Evolutionary conservation across 1,284 basidiomycete genomes (phyloP).

Genomic region (Cutaneotrichosporon mucoides): DNA sequence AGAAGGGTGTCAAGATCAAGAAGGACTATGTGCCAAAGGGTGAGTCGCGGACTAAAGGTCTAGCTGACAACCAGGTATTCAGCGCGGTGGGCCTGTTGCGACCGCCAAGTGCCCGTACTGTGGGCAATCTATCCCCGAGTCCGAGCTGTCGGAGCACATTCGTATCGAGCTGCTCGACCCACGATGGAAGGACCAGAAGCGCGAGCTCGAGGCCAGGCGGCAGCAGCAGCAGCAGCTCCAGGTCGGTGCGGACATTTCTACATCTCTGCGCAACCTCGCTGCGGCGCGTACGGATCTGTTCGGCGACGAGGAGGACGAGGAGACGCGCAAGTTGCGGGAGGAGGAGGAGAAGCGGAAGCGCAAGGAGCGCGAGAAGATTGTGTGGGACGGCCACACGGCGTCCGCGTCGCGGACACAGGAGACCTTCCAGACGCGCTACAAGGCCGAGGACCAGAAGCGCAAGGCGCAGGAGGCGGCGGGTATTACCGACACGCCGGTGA

Average conservation of each 20-base stretch:
- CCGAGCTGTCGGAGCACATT: conserved; percentile 96
- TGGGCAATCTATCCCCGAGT: conserved; percentile 86
- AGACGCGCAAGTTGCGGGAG: conserved; percentile 74
- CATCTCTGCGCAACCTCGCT: conserved; percentile 84
- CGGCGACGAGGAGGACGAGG: conserved; percentile 77
- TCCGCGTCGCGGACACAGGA: conserved; percentile 81
- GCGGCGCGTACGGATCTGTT: conserved; percentile 91
- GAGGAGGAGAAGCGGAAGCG: conserved; percentile 72
- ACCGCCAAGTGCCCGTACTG: conserved; percentile 89
- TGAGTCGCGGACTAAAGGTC: conserved; percentile 50
- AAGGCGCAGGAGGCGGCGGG: conserved; percentile 76
- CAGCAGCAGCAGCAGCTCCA: conserved; percentile 84
- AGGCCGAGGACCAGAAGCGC: conserved; percentile 91
- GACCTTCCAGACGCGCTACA: conserved; percentile 84
- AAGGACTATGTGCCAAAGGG: conserved; percentile 94
- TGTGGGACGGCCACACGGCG: conserved; percentile 93
- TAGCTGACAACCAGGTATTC: conserved; percentile 53
- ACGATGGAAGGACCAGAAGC: conserved; percentile 92
- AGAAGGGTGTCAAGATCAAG: conserved; percentile 89
- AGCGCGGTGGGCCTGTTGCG: conserved; percentile 59
- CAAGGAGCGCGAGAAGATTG: conserved; percentile 81
- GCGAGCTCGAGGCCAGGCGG: conserved; percentile 76
- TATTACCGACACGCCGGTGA: conserved; percentile 20
- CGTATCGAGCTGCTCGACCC: conserved; percentile 97
- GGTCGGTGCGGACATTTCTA: conserved; percentile 76